A percentile compares a stretch with the other conserved stretches of the same genome.
Evolutionary conservation across 139 green algal species (phyloP).

Genomic region (Eudorina sp.): DNA sequence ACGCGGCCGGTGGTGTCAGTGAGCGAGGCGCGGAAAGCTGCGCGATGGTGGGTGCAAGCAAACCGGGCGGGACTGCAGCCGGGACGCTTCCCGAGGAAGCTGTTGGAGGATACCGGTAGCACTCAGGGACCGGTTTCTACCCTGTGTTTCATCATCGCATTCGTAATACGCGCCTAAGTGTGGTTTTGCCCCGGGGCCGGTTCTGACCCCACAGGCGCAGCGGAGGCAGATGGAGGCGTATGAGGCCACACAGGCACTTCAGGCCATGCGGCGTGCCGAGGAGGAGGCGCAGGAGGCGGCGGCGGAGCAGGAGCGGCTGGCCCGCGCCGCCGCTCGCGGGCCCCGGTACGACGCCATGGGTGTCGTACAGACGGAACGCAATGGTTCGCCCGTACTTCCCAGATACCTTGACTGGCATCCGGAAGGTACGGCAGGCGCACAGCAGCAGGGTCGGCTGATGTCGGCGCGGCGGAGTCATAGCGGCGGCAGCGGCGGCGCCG

Average conservation of each 20-base stretch:
- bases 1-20: too few species aligned
- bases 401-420: slow-evolving; percentile 44
- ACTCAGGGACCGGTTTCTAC: too few species aligned
- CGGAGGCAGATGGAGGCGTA: neutral
- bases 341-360: slow-evolving; percentile 19
- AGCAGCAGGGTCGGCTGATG: neutral
- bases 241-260: neutral
- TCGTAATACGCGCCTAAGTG: too few species aligned
- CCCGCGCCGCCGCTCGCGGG: neutral
- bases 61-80: too few species aligned
- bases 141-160: too few species aligned
- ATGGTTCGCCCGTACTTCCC: neutral
- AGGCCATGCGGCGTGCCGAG: neutral
- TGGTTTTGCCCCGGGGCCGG: neutral
- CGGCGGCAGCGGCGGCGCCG: neutral
- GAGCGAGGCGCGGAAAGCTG: too few species aligned
- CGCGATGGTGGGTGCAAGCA: too few species aligned
- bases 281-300: neutral
- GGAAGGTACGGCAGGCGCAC: neutral
- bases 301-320: neutral
- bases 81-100: too few species aligned
- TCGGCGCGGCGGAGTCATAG: neutral
- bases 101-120: too few species aligned
- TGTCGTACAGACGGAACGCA: neutral
- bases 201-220: neutral